A percentile compares a stretch with the other conserved stretches of the same genome.
phyloP scores from a whole-genome alignment of 371 early-diverging fungal genomes.

The Chytridium lagenaria region DNA sequence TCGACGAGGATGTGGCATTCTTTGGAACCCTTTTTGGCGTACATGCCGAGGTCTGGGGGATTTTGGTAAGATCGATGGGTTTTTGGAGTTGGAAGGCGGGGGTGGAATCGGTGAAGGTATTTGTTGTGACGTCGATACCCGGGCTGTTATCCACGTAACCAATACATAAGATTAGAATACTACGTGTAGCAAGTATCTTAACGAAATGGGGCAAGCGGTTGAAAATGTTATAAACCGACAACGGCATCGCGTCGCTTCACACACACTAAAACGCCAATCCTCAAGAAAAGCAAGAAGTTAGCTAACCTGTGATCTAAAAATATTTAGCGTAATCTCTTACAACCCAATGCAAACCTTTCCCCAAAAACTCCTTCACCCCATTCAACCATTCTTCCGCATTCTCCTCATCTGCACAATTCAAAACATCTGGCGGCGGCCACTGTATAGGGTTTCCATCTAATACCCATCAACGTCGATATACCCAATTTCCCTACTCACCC shows the following conservation, averaged over 20 bases:
- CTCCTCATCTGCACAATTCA: slow-evolving; percentile 30
- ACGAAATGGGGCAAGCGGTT: too few relatives aligned
- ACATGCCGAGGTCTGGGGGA: too few relatives aligned
- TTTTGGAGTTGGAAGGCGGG: too few relatives aligned
- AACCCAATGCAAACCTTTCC: slow-evolving; percentile 21
- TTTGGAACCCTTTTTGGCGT: neutral
- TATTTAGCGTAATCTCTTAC: neutral
- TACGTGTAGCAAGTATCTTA: too few relatives aligned
- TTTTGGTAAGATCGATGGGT: too few relatives aligned
- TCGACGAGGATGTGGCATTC: slow-evolving; percentile 1
- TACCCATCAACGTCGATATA: neutral
- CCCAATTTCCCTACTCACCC: slow-evolving; percentile 20
- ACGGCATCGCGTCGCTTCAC: too few relatives aligned
- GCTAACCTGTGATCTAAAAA: slow-evolving; percentile 1
- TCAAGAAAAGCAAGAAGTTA: neutral
- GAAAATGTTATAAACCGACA: too few relatives aligned
- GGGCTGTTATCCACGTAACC: too few relatives aligned
- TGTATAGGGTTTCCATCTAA: slow-evolving; percentile 45
- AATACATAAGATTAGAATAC: too few relatives aligned
- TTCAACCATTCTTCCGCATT: slow-evolving; percentile 35
- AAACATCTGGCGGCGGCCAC: slow-evolving; percentile 46
- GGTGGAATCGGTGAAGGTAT: too few relatives aligned
- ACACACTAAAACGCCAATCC: too few relatives aligned
- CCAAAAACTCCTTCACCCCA: slow-evolving; percentile 34
- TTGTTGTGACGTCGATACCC: too few relatives aligned